Evolutionary conservation across 345 rosid genomes (phyloP), one percentile per base, ranked within the genome.

Genomic region (Mercurialis annua): DNA sequence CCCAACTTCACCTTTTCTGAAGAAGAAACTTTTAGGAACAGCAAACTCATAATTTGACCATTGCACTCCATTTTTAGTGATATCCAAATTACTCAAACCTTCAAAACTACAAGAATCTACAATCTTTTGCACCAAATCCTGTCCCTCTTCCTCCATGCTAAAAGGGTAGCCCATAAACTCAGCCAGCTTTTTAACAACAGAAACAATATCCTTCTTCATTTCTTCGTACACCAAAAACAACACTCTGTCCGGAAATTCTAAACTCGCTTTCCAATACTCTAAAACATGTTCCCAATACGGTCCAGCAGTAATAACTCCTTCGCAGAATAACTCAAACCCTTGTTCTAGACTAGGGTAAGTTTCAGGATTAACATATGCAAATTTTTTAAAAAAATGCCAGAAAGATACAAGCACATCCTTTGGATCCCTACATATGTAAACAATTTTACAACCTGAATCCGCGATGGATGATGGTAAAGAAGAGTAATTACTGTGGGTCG

Each of bases 271-370:
- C 67, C 67, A 64, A 18, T 47, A 64, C 24, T 44, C 56, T 5
- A 64, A 34, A 11, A 49, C 67, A 62, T 62, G 52, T 20, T 62
- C 66, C 66, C 66, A 62, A 42, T 26, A 43, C 0, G 66, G 66
- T 44, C 66, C 53, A 27, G 4, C 43, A 26, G 11, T 1, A 4
- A n/a, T 15, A 44, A 62, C 21, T 1, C 66, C 66, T 23, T 44
- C 27, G 18, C 66, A 62, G 10, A 42, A 62, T 2, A 15, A 16
- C 14, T 62, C 66, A 4, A 43, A 62, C n/a, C 23, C 66, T 18
- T 62, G 36, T 30, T 54, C 59, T 8, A 33, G 5, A 24, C 42
- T 4, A 8, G 30, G 14, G 23, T 43, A 40, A 2, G 3, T n/a
- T 20, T 54, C 43, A 7, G 4, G 44, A 5, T 46, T 10, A 27